Conservation (phyloP, 371 early-diverging fungal species). For the Mucor mucedo region DNA sequence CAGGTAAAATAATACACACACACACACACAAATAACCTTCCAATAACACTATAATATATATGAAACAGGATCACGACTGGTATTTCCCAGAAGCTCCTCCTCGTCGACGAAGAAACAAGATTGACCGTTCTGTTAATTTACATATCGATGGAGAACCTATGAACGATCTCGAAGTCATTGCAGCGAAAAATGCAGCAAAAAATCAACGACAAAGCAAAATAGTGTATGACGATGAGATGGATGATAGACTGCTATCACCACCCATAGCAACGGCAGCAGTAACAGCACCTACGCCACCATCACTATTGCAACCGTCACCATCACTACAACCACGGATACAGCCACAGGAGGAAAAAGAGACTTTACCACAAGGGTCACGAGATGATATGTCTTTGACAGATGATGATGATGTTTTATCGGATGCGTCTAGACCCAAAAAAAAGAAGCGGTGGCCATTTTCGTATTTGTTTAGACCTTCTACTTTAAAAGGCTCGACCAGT, state of each 20-base stretch:
- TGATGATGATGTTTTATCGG: background rate
- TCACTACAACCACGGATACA: too few species aligned
- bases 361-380: background rate
- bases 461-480: slow-evolving; percentile 7
- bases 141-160: slow-evolving; percentile 27
- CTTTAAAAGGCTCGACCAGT: background rate
- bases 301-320: too few species aligned
- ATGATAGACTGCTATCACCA: background rate
- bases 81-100: background rate
- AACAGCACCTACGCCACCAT: background rate
- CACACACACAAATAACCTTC: background rate
- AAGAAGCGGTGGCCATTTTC: slow-evolving; percentile 17
- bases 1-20: background rate
- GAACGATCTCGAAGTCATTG: slow-evolving; percentile 26
- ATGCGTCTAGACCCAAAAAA: background rate
- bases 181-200: slow-evolving; percentile 20
- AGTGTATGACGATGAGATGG: background rate
- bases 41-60: background rate
- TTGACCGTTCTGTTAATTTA: background rate
- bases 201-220: slow-evolving; percentile 12
- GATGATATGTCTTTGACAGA: background rate
- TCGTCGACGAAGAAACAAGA: slow-evolving; percentile 2
- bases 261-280: background rate
- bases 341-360: too few species aligned
- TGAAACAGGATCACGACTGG: slow-evolving; percentile 10